Evolutionary conservation across 441 rosid genomes (phyloP), one percentile per base, ranked within the genome.

Genomic region (Sinapis alba): DNA sequence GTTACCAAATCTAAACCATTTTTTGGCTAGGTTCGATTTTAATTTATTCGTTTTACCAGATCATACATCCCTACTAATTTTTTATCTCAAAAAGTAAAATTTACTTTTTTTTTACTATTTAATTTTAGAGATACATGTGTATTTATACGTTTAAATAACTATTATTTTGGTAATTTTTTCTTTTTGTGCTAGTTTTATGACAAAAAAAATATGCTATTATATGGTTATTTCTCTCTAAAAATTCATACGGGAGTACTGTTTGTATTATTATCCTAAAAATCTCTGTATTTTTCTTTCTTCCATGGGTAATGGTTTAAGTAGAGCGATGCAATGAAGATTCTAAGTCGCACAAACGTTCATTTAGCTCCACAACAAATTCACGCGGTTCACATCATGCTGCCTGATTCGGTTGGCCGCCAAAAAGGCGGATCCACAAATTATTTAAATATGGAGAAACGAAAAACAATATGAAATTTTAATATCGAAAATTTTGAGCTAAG

Each of bases 261-360:
- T 41, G 47, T 41, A 11, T 41, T 41, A 41, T 4, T 13, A 13
- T 41, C 47, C 47, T 13, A 41, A 8, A 51, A 53, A 53, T 53
- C 6, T 53, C 5, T 53, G 58, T 53, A 19, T 51, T 56, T 54
- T 23, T 12, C 18, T 19, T 57, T 57, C 62, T 57, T 13, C 16
- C 62, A 23, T 57, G 62, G 27, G 26, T 12, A 26, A 57, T 26
- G 19, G 41, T 59, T 43, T 43, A 43, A 43, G 32, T 60, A 61
- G 32, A 71, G 23, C 67, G 8, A 61, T 45, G 50, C 23, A 50
- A 20, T 32, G 56, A 54, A 63, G 43, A 64, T 53, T 64, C 76
- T 38, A 54, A 73, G 41, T 64, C 38, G 45, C 70, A 64, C 30
- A 34, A 73, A 64, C 43, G 64, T 73, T 24, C 64, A 64, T 36